phyloP scores from a whole-genome alignment of 1,284 basidiomycete species.

The Pseudozyma pruni region DNA sequence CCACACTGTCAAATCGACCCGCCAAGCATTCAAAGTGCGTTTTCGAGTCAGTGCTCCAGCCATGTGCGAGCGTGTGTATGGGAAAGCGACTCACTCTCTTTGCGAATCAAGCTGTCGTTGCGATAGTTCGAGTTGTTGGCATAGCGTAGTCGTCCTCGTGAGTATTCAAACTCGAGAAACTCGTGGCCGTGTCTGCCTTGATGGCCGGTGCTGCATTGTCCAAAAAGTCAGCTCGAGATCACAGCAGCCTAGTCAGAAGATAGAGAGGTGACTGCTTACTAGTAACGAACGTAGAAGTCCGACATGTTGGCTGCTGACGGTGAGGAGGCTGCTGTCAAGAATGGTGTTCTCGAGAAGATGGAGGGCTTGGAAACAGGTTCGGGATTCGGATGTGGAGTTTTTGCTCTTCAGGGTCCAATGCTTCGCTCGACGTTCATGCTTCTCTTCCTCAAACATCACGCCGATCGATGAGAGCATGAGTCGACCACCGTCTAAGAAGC shows the following conservation, averaged over 20 bases:
- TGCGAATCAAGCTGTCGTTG: conserved; percentile 94
- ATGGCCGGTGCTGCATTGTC: conserved; percentile 57
- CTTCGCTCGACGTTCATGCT: conserved; percentile 1
- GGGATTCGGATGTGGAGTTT: conserved; percentile 40
- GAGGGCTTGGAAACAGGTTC: no score
- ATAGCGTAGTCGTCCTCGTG: conserved; percentile 92
- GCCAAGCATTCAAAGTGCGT: no score
- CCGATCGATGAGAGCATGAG: conserved; percentile 5
- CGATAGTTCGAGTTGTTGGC: conserved; percentile 99
- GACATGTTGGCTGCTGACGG: conserved; percentile 35
- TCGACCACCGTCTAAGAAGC: conserved; percentile 4
- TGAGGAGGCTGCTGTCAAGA: conserved; percentile 1
- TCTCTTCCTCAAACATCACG: not conserved
- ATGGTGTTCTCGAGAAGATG: not conserved
- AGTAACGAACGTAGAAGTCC: conserved; percentile 67
- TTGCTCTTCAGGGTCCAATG: conserved; percentile 7
- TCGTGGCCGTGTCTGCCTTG: conserved; percentile 67
- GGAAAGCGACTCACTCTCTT: conserved; percentile 94
- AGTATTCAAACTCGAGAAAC: conserved; percentile 98
- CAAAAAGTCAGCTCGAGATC: not conserved
- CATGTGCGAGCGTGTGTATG: no score
- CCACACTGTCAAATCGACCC: conserved; percentile 92
- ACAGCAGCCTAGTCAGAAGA: no score
- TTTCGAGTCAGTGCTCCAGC: no score
- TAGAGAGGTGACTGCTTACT: conserved; percentile 44